A percentile compares a stretch with the other conserved stretches of the same genome.
Evolutionary conservation across 2,329 filamentous ascomycete genomes (phyloP).

Genomic region (Xylariaceae sp.): DNA sequence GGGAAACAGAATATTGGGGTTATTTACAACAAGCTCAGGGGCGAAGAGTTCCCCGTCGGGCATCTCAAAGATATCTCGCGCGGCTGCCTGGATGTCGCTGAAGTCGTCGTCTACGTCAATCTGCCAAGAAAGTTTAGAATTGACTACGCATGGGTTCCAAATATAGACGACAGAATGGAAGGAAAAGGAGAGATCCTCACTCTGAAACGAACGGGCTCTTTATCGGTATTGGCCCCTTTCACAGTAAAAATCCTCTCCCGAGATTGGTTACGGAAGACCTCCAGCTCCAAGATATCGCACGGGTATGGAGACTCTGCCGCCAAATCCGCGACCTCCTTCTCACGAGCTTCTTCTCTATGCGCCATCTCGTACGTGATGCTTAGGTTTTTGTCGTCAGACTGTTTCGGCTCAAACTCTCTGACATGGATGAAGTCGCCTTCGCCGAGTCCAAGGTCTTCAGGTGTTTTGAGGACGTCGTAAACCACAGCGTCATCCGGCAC

Average conservation of each 20-base stretch:
- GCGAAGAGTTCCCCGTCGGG: neutral
- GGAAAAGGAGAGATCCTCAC: neutral
- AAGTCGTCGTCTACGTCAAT: conserved; percentile 1
- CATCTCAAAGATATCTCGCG: conserved; percentile 2
- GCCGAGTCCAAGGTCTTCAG: neutral
- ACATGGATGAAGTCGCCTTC: conserved; percentile 6
- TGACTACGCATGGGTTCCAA: too few relatives aligned
- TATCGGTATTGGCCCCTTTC: neutral
- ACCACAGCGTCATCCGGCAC: conserved; percentile 3
- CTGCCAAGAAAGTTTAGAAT: neutral
- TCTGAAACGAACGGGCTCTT: neutral
- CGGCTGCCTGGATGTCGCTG: neutral
- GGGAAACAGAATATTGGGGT: conserved; percentile 3
- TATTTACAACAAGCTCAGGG: neutral
- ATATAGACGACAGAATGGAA: neutral
- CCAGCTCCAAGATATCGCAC: neutral
- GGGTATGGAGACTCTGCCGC: neutral
- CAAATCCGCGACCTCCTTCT: neutral
- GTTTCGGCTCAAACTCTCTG: conserved; percentile 1
- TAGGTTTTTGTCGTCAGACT: neutral
- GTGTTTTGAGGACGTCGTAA: conserved; percentile 6
- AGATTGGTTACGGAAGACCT: neutral
- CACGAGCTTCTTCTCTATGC: neutral
- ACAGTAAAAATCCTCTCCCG: neutral
- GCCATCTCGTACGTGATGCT: too few relatives aligned